Percentiles rank a stretch among this genome's conserved stretches.
phyloP scores from a whole-genome alignment of 495 filamentous ascomycete genomes.

The Penicillium arizonense region DNA sequence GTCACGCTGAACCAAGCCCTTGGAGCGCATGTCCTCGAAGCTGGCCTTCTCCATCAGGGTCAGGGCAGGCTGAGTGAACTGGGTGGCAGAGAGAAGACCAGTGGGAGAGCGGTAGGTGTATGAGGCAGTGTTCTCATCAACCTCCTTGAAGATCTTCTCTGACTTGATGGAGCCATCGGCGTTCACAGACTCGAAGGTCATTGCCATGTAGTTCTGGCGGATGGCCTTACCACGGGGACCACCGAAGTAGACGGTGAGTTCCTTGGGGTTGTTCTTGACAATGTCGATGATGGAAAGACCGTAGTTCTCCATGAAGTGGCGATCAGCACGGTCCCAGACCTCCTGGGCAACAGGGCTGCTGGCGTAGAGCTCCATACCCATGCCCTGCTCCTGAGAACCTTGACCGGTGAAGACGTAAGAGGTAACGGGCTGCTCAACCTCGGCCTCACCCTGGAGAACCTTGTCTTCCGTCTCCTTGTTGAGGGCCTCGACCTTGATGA shows the following conservation, averaged over 20 bases:
- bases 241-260: constrained; percentile 97
- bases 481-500: constrained; percentile 95
- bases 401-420: constrained; percentile 98
- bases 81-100: constrained; percentile 93
- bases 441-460: constrained; percentile 89
- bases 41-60: constrained; percentile 99
- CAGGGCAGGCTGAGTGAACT: constrained; percentile 96
- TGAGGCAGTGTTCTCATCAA: constrained; percentile 83
- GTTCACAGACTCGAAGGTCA: constrained; percentile 97
- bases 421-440: constrained; percentile 97
- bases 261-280: constrained; percentile 98
- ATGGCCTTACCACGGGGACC: constrained; percentile 96
- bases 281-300: constrained; percentile 98
- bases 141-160: constrained; percentile 98
- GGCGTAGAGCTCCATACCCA: constrained; percentile 98
- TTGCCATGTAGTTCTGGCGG: constrained; percentile 97
- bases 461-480: constrained; percentile 95
- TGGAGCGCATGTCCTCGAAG: constrained; percentile 98
- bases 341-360: constrained; percentile 91
- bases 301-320: constrained; percentile 98
- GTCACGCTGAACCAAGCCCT: constrained; percentile 92
- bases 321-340: constrained; percentile 97
- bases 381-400: constrained; percentile 96
- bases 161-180: constrained; percentile 91
- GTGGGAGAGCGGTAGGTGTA: constrained; percentile 97